phyloP scores from a whole-genome alignment of 1,284 basidiomycete species.

The Butyriboletus appendiculatus region DNA sequence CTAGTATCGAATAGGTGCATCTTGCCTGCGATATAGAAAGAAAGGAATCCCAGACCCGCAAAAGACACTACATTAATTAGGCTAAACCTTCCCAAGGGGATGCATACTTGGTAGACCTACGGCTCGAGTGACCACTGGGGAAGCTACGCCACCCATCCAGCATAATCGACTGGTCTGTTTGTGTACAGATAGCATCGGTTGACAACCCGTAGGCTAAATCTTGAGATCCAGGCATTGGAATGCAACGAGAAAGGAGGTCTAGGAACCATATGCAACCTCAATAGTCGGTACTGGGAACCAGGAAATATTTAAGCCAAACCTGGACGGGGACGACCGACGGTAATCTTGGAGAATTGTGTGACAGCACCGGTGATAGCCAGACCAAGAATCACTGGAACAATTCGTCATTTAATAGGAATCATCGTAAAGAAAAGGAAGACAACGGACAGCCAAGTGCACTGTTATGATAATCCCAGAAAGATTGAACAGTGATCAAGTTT shows the following conservation, averaged over 20 bases:
- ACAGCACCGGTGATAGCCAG: slow-evolving; percentile 77
- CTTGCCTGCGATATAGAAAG: slow-evolving; percentile 90
- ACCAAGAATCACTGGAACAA: slow-evolving; percentile 63
- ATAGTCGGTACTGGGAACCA: background rate
- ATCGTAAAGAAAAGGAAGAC: slow-evolving; percentile 17
- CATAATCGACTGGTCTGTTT: slow-evolving; percentile 57
- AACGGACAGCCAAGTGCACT: slow-evolving; percentile 72
- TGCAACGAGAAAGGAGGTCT: slow-evolving; percentile 85
- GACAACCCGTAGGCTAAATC: slow-evolving; percentile 80
- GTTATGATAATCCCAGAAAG: slow-evolving; percentile 89
- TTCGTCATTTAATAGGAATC: background rate
- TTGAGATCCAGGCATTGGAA: slow-evolving; percentile 61
- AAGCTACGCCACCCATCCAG: slow-evolving; percentile 93
- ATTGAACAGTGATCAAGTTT: slow-evolving; percentile 70
- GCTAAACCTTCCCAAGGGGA: slow-evolving; percentile 2
- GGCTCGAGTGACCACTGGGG: slow-evolving; percentile 89
- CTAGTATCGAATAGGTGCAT: slow-evolving; percentile 86
- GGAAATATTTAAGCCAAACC: slow-evolving; percentile 41
- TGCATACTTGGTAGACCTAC: slow-evolving; percentile 42
- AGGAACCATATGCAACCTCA: slow-evolving; percentile 7
- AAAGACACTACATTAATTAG: slow-evolving; percentile 68
- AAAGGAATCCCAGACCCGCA: slow-evolving; percentile 88
- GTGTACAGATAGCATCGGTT: slow-evolving; percentile 79
- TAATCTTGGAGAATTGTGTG: slow-evolving; percentile 86
- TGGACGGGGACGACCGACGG: slow-evolving; percentile 89